Percentiles rank a stretch among this genome's conserved stretches.
Conservation (phyloP, 2,329 filamentous ascomycete genomes). For the Talaromyces sp. region DNA sequence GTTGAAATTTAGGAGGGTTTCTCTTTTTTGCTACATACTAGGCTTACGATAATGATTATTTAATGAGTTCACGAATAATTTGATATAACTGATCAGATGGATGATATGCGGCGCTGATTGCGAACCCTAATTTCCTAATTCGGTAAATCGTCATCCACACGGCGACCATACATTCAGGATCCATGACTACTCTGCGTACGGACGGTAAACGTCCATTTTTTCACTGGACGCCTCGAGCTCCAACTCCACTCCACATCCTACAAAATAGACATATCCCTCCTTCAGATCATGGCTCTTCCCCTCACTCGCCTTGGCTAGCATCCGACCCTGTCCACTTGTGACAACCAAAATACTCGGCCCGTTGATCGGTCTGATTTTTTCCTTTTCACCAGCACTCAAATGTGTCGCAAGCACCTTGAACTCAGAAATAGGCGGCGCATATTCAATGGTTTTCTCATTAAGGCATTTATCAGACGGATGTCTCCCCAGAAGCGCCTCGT, state of each 20-base stretch:
- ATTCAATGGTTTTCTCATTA: conserved; percentile 57
- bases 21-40: not conserved
- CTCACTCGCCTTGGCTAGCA: conserved; percentile 42
- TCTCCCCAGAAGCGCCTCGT: conserved; percentile 52
- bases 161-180: not conserved
- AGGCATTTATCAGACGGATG: conserved; percentile 46
- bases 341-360: conserved; percentile 62
- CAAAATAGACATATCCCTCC: conserved; percentile 61
- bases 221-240: conserved; percentile 38
- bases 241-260: conserved; percentile 53
- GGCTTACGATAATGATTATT: not conserved
- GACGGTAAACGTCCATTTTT: conserved; percentile 44
- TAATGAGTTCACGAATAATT: not conserved
- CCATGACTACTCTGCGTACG: conserved; percentile 31
- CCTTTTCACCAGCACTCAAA: conserved; percentile 52
- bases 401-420: conserved; percentile 62
- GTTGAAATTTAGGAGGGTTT: not conserved
- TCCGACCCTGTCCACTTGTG: conserved; percentile 52
- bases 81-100: not conserved
- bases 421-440: conserved; percentile 63
- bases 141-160: not conserved
- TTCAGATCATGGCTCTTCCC: conserved; percentile 49
- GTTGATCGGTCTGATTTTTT: conserved; percentile 49
- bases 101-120: not conserved
- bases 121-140: not conserved